Evolutionary conservation across 2,329 filamentous ascomycete species (phyloP), one percentile per base, ranked within the genome.

Genomic region (Boeremia lycopersici): DNA sequence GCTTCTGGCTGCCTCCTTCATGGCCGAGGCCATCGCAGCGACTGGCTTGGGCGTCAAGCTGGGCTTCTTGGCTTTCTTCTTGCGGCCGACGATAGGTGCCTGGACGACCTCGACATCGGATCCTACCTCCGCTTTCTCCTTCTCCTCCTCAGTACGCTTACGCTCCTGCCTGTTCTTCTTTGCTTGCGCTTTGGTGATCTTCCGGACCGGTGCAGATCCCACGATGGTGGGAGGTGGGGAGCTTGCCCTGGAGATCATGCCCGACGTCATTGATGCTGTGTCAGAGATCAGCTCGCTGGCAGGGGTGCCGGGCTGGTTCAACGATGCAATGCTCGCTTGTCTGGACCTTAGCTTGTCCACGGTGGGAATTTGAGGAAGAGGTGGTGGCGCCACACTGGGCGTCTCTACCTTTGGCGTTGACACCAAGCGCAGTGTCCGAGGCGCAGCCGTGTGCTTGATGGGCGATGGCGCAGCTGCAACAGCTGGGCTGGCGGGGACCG

Each of bases 41-140:
- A 63, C 45, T 25, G 63, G 55, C 40, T 72, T 74, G 1, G 65
- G 48, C 19, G 38, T 71, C 40, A 36, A 73, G 54, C 65, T 71
- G 60, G 72, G 65, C 76, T 91, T 93, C 80, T 90, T 92, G 71
- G 90, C 85, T 77, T 93, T 95, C 80, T 91, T 93, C 80, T 92
- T 92, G 47, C 90, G 85, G 30, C 89, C 89, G 43, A 91, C 73
- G 35, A 96, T 89, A 0, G 91, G 90, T 7, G 86, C 90, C 61
- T 84, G 79, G 9, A 80, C 78, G n/a, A 76, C 71, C 59, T 86
- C 84, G 58, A 68, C 57, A 48, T 85, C 82, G 8, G 73, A 67
- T 57, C 85, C 83, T 3, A 75, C 74, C 23, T 76, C 74, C 13
- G 67, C 53, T 13, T 60, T 60, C 10, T 63, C 46, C 5, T 60